Evolutionary conservation across 345 rosid species (phyloP).

Genomic region (Brassica carinata): DNA sequence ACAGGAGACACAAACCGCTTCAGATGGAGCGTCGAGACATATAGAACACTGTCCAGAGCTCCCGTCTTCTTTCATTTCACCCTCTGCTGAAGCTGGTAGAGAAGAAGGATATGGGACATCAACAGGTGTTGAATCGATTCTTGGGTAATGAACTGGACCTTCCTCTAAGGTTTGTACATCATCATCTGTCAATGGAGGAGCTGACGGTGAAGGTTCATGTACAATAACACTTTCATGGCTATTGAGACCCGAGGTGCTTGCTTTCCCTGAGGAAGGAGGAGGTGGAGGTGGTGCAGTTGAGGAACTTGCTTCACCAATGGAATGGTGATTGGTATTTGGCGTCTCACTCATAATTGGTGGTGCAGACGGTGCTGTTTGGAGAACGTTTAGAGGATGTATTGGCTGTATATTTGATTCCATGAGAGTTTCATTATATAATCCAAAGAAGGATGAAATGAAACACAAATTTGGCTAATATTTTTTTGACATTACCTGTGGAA

Average conservation of each 20-base stretch:
- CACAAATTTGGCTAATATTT: not conserved
- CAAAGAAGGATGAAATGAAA: not conserved
- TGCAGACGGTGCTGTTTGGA: slow-evolving; percentile 66
- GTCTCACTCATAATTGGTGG: slow-evolving; percentile 54
- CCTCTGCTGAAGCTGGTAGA: slow-evolving; percentile 36
- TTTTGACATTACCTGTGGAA: slow-evolving; percentile 63
- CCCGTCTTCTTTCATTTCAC: slow-evolving; percentile 53
- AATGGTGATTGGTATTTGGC: slow-evolving; percentile 39
- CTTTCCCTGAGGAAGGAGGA: slow-evolving; percentile 46
- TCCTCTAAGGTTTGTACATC: slow-evolving; percentile 45
- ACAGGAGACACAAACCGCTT: slow-evolving; percentile 93
- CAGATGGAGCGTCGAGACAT: slow-evolving; percentile 90
- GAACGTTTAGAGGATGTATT: slow-evolving; percentile 68
- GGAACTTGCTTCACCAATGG: slow-evolving; percentile 47
- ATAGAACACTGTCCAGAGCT: slow-evolving; percentile 59
- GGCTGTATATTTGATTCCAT: slow-evolving; percentile 49
- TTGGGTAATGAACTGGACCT: slow-evolving; percentile 79
- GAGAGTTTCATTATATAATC: slow-evolving; percentile 1
- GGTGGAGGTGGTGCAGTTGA: slow-evolving; percentile 41
- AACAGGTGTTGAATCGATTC: slow-evolving; percentile 63
- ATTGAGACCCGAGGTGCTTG: slow-evolving; percentile 31
- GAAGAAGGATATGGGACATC: slow-evolving; percentile 42
- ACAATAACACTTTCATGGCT: slow-evolving; percentile 37
- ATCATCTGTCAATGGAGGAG: slow-evolving; percentile 56
- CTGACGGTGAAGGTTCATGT: slow-evolving; percentile 55